These are phyloP conservation scores for Alisma plantagoaquatica DNA, from an alignment of 106 monocot species.

Conservation along the genomic window DNA sequence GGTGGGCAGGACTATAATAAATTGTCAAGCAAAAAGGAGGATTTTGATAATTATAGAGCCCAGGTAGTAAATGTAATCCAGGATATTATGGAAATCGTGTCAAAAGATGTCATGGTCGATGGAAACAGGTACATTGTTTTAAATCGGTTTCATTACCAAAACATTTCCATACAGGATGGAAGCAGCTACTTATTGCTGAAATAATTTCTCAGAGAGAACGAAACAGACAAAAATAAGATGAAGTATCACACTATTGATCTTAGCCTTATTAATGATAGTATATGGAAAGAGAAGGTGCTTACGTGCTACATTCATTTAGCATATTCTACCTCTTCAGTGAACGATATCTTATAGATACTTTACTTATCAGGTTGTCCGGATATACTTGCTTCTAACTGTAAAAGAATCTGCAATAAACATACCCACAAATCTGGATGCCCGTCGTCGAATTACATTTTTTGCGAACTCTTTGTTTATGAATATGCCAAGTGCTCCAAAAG, in stretches of 20 bases:
- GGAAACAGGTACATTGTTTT: conserved; percentile 30
- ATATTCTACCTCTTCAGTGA: background rate
- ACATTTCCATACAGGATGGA: conserved; percentile 1
- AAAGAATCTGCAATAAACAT: conserved; percentile 96
- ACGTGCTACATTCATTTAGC: background rate
- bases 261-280: conserved; percentile 26
- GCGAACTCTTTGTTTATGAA: conserved; percentile 93
- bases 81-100: conserved; percentile 91
- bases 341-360: background rate
- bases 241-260: conserved; percentile 63
- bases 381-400: conserved; percentile 66
- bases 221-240: conserved; percentile 18
- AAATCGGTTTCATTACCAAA: background rate
- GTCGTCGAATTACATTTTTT: conserved; percentile 86
- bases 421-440: conserved; percentile 85
- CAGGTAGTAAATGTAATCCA: conserved; percentile 86
- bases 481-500: conserved; percentile 82
- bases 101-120: conserved; percentile 71
- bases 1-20: too few species aligned
- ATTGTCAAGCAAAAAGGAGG: conserved; percentile 29
- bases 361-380: conserved; percentile 55
- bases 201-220: conserved; percentile 10
- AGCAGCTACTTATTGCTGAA: conserved; percentile 17
- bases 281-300: conserved; percentile 79
- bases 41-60: conserved; percentile 37